These are phyloP conservation scores for Alisma plantagoaquatica DNA, from an alignment of 106 monocot species.

Conservation along the genomic window DNA sequence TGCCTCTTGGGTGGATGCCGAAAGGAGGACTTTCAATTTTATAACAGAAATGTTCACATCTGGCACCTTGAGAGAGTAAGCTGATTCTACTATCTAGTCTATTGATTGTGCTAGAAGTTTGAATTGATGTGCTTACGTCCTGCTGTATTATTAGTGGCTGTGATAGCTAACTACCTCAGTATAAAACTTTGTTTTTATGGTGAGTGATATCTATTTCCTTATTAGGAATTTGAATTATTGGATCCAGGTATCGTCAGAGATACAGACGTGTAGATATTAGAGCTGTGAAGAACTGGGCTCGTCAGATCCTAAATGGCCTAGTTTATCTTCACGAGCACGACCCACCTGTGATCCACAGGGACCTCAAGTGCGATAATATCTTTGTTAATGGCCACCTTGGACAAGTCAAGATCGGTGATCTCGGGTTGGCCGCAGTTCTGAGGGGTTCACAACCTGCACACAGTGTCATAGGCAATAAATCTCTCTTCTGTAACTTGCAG, in stretches of 20 bases:
- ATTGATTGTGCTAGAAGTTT: no score
- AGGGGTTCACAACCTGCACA: constrained; percentile 31
- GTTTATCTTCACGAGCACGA: constrained; percentile 63
- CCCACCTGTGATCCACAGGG: constrained; percentile 84
- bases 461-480: constrained; percentile 60
- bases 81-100: no score
- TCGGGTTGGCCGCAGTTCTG: constrained; percentile 74
- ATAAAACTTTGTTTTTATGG: no score
- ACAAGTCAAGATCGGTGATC: constrained; percentile 88
- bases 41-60: constrained; percentile 99
- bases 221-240: background rate
- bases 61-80: constrained; percentile 79
- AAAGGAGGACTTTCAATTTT: constrained; percentile 79
- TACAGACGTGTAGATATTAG: constrained; percentile 76
- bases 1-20: constrained; percentile 62
- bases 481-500: background rate
- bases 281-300: constrained; percentile 85
- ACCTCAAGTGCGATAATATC: constrained; percentile 90
- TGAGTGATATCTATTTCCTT: background rate
- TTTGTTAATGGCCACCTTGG: constrained; percentile 94
- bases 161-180: no score
- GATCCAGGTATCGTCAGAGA: constrained; percentile 51
- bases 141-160: no score
- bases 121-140: background rate
- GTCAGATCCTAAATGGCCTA: constrained; percentile 72